Percentiles rank a stretch among this genome's conserved stretches.
These are phyloP conservation scores for Sherardia arvensis DNA, from an alignment of 257 asterid species.

Conservation along the genomic window DNA sequence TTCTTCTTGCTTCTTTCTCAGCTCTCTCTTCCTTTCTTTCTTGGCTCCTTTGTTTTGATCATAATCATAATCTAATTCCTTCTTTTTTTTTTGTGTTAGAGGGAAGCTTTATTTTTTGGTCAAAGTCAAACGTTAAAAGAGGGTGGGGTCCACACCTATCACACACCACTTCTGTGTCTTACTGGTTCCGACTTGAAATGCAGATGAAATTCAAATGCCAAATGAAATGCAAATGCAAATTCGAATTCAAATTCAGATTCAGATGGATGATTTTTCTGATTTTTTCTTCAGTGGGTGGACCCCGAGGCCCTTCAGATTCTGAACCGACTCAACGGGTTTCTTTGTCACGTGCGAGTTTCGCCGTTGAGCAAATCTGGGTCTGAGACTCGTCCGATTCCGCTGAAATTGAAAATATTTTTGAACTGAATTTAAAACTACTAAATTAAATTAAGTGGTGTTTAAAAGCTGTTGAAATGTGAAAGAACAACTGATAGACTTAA, in stretches of 20 bases:
- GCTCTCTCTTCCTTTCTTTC: constrained; percentile 2
- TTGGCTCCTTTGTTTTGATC: not conserved
- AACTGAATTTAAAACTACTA: too few species aligned
- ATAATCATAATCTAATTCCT: not conserved
- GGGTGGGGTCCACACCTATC: constrained; percentile 37
- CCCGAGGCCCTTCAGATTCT: constrained; percentile 1
- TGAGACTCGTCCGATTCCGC: too few species aligned
- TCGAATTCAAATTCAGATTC: constrained; percentile 13
- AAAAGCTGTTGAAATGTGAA: too few species aligned
- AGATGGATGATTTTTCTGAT: not conserved
- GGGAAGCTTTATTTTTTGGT: constrained; percentile 18
- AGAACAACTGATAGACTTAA: too few species aligned
- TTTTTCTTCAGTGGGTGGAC: not conserved
- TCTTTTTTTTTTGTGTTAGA: not conserved
- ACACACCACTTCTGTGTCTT: constrained; percentile 44
- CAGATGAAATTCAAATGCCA: constrained; percentile 17
- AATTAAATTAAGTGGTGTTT: too few species aligned
- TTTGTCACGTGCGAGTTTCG: constrained; percentile 9
- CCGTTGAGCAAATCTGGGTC: constrained; percentile 5
- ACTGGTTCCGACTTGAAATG: constrained; percentile 28
- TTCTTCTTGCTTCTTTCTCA: constrained; percentile 32
- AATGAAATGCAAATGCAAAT: constrained; percentile 23
- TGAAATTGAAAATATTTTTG: too few species aligned
- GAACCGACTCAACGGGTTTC: constrained; percentile 12
- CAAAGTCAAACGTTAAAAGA: constrained; percentile 53